Base-by-base conservation (phyloP, 2,329 filamentous ascomycete genomes). In the Claviceps maximensis region DNA sequence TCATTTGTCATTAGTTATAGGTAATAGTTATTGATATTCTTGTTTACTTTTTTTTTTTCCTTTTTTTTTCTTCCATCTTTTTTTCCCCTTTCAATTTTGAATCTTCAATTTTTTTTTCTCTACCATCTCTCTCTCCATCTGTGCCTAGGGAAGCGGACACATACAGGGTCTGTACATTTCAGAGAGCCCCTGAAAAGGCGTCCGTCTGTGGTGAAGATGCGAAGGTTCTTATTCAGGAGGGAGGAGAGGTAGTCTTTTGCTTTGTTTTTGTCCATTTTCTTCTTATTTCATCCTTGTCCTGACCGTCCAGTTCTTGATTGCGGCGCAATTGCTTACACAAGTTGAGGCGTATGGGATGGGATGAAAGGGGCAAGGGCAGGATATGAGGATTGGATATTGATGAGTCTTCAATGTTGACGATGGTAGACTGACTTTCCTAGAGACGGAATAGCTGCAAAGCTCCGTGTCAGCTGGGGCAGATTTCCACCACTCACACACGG, bases 111-210 rank as follows among this genome's bases (percentile, higher is more conserved):
- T 17, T 2, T 25, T 6, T 17, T 17, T 45, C 15, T 25, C 17
- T 45, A 13, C 8, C 12, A 7, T 17, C 12, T 25, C 3, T 25
- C 7, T 45, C 25, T 45, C 27, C 6, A 7, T 8, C 42, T 45
- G 8, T n/a, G 17, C 23, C 12, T 45, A 15, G 17, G 4, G 27
- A 13, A 21, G 29, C n/a, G 29, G 17, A n/a, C 38, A 75, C 79
- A 50, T 71, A 94, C 89, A 55, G 86, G 82, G 73, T 98, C 93
- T 31, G 90, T 96, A 73, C 93, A 98, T 70, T 94, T 96, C 71
- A 98, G 87, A 58, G 83, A 78, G 21, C 93, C 93, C 53, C 89
- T 81, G 68, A 97, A 98, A 67, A 95, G 83, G 55, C 93, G 87
- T 17, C 80, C 82, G 65, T 97, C 91, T 4, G 82, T 87, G 15